These are phyloP conservation scores for Pholiota molesta DNA, from an alignment of 768 basidiomycete genomes.

Conservation along the genomic window DNA sequence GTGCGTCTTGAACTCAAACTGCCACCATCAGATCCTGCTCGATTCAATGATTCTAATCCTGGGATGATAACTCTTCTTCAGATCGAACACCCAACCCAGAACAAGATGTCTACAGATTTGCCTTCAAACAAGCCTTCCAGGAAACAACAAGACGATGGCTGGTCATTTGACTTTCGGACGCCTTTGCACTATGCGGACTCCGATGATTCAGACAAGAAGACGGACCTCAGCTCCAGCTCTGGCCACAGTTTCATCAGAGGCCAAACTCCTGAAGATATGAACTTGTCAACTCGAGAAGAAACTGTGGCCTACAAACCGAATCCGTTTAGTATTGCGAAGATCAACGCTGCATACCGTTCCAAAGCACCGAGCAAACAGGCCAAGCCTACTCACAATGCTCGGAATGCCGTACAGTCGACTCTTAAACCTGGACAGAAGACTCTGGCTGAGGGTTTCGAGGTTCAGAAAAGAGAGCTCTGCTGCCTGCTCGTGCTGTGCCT, in stretches of 20 bases:
- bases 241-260: constrained; percentile 23
- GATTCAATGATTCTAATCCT: neutral
- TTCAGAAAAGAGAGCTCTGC: constrained; percentile 13
- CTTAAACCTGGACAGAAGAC: constrained; percentile 17
- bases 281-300: constrained; percentile 63
- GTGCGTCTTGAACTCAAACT: neutral
- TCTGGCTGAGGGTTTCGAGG: constrained; percentile 51
- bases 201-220: neutral
- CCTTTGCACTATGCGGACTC: constrained; percentile 2
- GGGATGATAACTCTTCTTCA: neutral
- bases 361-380: constrained; percentile 1
- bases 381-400: neutral
- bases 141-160: constrained; percentile 20
- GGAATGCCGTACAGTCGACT: neutral
- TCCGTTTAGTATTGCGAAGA: constrained; percentile 80
- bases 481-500: neutral
- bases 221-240: neutral
- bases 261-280: constrained; percentile 48
- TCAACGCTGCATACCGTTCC: constrained; percentile 66
- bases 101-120: neutral
- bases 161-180: constrained; percentile 42
- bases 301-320: constrained; percentile 70
- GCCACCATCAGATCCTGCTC: neutral
- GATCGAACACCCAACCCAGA: neutral
- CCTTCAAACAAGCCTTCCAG: neutral